These are phyloP conservation scores for Przewalskia tangutica DNA, from an alignment of 257 asterid genomes.

Conservation along the genomic window DNA sequence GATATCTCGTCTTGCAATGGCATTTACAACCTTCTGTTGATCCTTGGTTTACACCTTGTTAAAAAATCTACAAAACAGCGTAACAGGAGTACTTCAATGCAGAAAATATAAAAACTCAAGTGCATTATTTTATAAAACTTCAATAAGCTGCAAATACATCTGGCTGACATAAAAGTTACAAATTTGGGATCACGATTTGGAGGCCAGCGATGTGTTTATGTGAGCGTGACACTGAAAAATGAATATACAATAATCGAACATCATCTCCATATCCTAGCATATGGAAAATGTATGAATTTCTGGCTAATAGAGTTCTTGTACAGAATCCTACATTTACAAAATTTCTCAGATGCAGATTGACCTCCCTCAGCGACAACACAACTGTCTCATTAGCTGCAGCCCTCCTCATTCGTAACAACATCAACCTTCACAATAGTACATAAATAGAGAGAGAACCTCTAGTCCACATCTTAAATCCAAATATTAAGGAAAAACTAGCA, in stretches of 20 bases:
- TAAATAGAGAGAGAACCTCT: not conserved
- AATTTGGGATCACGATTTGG: not conserved
- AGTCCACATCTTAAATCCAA: not conserved
- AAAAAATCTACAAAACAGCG: not conserved
- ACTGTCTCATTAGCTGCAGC: not conserved
- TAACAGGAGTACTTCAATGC: not conserved
- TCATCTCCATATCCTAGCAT: not conserved
- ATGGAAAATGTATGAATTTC: not conserved
- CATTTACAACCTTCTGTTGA: not conserved
- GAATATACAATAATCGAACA: not conserved
- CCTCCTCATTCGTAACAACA: not conserved
- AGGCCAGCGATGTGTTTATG: not conserved
- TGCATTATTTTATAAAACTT: not conserved
- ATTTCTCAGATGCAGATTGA: not conserved
- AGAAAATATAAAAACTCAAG: not conserved
- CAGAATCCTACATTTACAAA: not conserved
- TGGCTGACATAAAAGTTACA: not conserved
- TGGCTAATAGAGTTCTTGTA: not conserved
- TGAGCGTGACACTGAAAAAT: not conserved
- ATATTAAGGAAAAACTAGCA: not conserved
- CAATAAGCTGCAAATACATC: not conserved
- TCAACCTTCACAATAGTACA: not conserved
- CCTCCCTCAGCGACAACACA: not conserved
- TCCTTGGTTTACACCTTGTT: not conserved
- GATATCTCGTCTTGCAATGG: not conserved